Base-by-base conservation (phyloP, 2,329 filamentous ascomycete species). In the Plenodomus tracheiphilus region DNA sequence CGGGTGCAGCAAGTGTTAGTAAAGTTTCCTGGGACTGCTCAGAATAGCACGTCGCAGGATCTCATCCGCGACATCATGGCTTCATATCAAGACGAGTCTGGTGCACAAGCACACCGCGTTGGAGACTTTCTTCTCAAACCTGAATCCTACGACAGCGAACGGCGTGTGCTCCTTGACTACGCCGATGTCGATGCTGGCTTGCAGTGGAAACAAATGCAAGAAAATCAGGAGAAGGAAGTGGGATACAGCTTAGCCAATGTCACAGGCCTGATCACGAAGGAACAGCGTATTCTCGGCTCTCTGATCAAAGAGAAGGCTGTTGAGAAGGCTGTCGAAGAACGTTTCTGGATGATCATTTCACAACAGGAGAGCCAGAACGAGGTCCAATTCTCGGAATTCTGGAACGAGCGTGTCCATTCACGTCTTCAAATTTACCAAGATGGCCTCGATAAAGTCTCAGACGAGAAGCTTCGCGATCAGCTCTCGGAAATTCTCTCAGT, bases 381-480 rank as follows among this genome's bases (percentile, higher is more conserved):
- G 46, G 45, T 49, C 2, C 57, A 59, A 0, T 70, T 74, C 41
- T 54, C 62, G 3, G 42, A 43, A 6, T 68, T 66, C 46, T 74
- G 71, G 71, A 59, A 36, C 3, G 66, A 70, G 10, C 64, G 67
- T 10, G 62, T 72, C 3, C 30, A 52, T 13, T 45, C 59, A 32
- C 64, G 69, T 40, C 25, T 60, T 8, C 39, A 53, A 10, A 57
- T 64, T 28, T 70, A 74, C 46, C 53, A n/a, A 5, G 47, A 60
- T 3, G 68, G 61, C 2, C 43, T 71, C 3, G 30, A 48, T 6
- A 36, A 47, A 13, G 46, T 73, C 19, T 38, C 54, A 0, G 71
- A 73, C 22, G 20, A 52, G 11, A 74, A 69, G 39, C 49, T 74
- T 1, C 59, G 51, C 21, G 59, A 59, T n/a, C 70, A 73, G 41